Conservation (phyloP, 2,329 filamentous ascomycete species). For the Diaporthe helianthi region DNA sequence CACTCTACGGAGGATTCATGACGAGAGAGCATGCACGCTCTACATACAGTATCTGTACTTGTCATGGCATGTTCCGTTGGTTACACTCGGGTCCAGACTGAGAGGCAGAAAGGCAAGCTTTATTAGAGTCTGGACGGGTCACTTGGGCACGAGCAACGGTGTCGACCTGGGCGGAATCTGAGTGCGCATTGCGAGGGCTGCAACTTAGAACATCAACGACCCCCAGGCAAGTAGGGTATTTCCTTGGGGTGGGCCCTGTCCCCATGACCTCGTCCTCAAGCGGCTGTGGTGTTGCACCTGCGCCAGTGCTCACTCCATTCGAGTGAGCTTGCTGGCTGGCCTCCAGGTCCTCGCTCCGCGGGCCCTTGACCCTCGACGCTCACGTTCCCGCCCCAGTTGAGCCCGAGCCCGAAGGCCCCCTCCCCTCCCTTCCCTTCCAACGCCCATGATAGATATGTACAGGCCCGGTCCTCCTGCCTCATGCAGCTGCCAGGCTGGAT, state of each 20-base stretch:
- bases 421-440: background rate
- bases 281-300: conserved; percentile 33
- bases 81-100: conserved; percentile 24
- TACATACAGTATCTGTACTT: too few species aligned
- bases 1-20: background rate
- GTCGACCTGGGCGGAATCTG: conserved; percentile 1
- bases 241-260: conserved; percentile 31
- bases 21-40: conserved; percentile 16
- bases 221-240: conserved; percentile 32
- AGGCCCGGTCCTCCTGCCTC: conserved; percentile 8
- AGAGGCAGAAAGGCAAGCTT: conserved; percentile 9
- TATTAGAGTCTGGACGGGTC: background rate
- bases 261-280: conserved; percentile 34
- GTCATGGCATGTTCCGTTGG: conserved; percentile 18
- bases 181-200: conserved; percentile 29
- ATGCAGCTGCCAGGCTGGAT: conserved; percentile 16
- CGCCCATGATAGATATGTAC: background rate
- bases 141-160: conserved; percentile 15
- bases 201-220: conserved; percentile 24
- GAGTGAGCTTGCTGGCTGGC: conserved; percentile 10
- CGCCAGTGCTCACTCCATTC: conserved; percentile 13
- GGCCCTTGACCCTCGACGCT: conserved; percentile 7
- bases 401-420: conserved; percentile 5
- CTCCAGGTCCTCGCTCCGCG: conserved; percentile 9
- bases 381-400: conserved; percentile 3